Evolutionary conservation across 306 rosid genomes (phyloP).

Genomic region (Quercus alba): DNA sequence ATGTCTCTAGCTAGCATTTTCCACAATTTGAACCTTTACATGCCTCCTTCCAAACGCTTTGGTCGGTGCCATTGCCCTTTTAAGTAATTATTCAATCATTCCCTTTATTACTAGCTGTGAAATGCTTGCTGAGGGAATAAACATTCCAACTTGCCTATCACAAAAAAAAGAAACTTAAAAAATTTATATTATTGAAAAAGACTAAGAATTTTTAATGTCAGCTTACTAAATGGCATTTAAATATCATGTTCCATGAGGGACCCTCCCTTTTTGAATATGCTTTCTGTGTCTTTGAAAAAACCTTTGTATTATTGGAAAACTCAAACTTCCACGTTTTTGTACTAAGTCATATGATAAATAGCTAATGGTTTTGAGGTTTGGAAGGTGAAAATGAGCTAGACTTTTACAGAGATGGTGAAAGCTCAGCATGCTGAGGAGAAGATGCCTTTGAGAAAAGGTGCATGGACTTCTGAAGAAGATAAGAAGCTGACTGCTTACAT

Average conservation of each 20-base stretch:
- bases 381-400: neutral
- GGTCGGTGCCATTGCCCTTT: too few relatives aligned
- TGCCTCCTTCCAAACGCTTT: too few relatives aligned
- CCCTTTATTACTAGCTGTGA: too few relatives aligned
- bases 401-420: slow-evolving; percentile 12
- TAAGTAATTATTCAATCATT: too few relatives aligned
- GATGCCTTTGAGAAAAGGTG: slow-evolving; percentile 18
- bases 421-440: slow-evolving; percentile 3
- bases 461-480: slow-evolving; percentile 43
- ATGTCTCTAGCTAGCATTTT: too few relatives aligned
- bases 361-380: neutral
- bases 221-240: neutral
- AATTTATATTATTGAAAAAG: neutral
- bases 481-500: slow-evolving; percentile 28
- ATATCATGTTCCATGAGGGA: neutral
- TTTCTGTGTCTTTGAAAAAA: neutral
- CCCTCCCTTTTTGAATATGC: neutral
- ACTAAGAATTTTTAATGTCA: neutral
- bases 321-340: neutral
- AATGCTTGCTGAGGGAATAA: neutral
- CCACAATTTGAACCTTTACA: too few relatives aligned
- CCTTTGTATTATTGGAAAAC: neutral
- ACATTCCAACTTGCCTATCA: neutral
- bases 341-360: neutral
- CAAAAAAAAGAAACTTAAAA: neutral